Evolutionary conservation across 306 rosid genomes (phyloP).

Genomic region (Myrica gale): DNA sequence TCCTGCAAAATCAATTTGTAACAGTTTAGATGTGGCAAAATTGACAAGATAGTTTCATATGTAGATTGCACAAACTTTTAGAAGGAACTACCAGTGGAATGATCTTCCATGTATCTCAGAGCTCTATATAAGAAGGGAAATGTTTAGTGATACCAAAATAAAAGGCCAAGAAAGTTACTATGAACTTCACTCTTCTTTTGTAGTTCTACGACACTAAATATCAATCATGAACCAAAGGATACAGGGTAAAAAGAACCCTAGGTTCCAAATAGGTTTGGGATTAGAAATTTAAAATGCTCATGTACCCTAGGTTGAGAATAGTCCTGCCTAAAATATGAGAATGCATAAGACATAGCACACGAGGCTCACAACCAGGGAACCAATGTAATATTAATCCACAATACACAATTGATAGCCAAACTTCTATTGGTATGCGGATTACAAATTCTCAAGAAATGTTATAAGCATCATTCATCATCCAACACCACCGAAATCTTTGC

Average conservation of each 20-base stretch:
- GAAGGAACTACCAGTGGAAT: not conserved
- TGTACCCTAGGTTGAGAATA: not conserved
- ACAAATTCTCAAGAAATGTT: not conserved
- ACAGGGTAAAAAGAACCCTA: not conserved
- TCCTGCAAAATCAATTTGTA: conserved; percentile 53
- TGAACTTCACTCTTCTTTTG: not conserved
- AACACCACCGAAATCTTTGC: not conserved
- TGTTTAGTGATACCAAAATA: not conserved
- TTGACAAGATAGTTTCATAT: conserved; percentile 15
- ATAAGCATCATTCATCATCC: not conserved
- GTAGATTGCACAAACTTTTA: not conserved
- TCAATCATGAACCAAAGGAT: not conserved
- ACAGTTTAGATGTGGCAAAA: conserved; percentile 17
- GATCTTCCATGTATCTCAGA: not conserved
- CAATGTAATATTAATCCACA: not conserved
- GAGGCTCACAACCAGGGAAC: not conserved
- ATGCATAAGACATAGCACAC: not conserved
- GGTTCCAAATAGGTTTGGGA: not conserved
- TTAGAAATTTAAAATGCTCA: not conserved
- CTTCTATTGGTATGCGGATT: not conserved
- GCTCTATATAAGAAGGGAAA: not conserved
- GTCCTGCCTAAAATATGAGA: not conserved
- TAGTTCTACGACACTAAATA: not conserved
- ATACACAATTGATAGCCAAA: not conserved
- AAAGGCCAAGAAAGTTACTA: not conserved